Conservation (phyloP, 2,329 filamentous ascomycete genomes). For the Hortaea werneckii region DNA sequence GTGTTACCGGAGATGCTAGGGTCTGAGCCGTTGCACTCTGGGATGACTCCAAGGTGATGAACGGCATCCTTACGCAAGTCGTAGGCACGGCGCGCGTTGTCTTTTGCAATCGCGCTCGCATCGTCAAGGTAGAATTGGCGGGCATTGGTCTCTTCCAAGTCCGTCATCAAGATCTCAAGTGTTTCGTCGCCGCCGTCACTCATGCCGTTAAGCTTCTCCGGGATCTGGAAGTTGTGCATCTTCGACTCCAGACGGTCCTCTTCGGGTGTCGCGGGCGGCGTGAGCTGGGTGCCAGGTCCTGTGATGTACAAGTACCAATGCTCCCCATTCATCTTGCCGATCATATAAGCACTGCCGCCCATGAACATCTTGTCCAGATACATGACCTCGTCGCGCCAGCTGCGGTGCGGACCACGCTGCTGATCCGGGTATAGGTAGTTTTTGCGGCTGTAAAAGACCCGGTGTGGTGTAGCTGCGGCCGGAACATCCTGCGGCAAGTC, state of each 20-base stretch:
- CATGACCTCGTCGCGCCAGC: slow-evolving; percentile 93
- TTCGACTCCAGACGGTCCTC: slow-evolving; percentile 43
- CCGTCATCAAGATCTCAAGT: slow-evolving; percentile 59
- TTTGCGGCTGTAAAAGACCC: slow-evolving; percentile 98
- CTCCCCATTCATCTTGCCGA: slow-evolving; percentile 99
- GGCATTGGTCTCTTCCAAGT: slow-evolving; percentile 55
- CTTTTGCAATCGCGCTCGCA: slow-evolving; percentile 84
- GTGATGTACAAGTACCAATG: slow-evolving; percentile 99
- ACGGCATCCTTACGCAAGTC: slow-evolving; percentile 52
- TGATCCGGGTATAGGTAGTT: slow-evolving; percentile 94
- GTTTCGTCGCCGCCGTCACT: slow-evolving; percentile 56
- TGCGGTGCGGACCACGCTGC: slow-evolving; percentile 87
- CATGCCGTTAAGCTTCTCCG: slow-evolving; percentile 37
- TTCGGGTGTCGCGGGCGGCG: slow-evolving; percentile 68
- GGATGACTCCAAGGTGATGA: slow-evolving; percentile 50
- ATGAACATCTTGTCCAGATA: slow-evolving; percentile 86
- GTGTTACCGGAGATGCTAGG: slow-evolving; percentile 26
- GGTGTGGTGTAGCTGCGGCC: slow-evolving; percentile 77
- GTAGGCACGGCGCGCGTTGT: slow-evolving; percentile 58
- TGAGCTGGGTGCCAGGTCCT: slow-evolving; percentile 67
- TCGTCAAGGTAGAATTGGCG: slow-evolving; percentile 63
- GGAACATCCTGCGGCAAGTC: slow-evolving; percentile 55
- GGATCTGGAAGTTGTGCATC: slow-evolving; percentile 49
- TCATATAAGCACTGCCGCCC: slow-evolving; percentile 95
- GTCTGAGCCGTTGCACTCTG: slow-evolving; percentile 36